Percentiles rank a stretch among this genome's conserved stretches.
Evolutionary conservation across 108 stramenopile genomes (phyloP).

Genomic region (Conticribra guillardii): DNA sequence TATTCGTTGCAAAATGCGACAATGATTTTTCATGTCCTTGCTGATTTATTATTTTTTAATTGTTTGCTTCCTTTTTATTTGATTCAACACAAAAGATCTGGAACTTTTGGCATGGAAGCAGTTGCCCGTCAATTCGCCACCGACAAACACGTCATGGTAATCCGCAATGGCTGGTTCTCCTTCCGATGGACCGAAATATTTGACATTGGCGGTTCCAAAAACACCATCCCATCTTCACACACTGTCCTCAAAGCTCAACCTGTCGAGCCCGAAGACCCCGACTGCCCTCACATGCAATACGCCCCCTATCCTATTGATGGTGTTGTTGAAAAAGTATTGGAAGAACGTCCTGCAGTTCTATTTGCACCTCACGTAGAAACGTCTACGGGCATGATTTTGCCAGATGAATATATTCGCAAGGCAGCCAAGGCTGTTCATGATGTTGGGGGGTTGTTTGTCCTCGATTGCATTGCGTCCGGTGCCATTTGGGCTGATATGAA

Average conservation of each 20-base stretch:
- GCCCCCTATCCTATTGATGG: conserved; percentile 86
- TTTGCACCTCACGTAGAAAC: conserved; percentile 95
- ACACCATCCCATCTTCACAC: conserved; percentile 68
- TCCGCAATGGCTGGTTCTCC: conserved; percentile 93
- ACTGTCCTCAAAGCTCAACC: conserved; percentile 88
- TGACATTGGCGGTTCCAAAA: conserved; percentile 73
- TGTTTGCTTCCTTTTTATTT: neutral
- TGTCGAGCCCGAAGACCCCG: conserved; percentile 36
- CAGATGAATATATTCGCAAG: conserved; percentile 89
- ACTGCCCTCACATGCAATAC: conserved; percentile 66
- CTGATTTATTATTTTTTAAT: no score
- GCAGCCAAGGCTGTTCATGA: conserved; percentile 82
- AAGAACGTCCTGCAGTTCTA: conserved; percentile 84
- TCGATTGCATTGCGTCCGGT: conserved; percentile 93
- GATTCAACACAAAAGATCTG: conserved; percentile 44
- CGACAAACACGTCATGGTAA: conserved; percentile 90
- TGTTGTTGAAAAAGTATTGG: conserved; percentile 76
- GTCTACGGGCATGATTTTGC: conserved; percentile 89
- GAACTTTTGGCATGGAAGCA: conserved; percentile 91
- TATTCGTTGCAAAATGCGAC: no score
- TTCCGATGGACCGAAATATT: conserved; percentile 96
- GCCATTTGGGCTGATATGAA: conserved; percentile 95
- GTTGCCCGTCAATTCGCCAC: conserved; percentile 93
- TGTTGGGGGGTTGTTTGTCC: conserved; percentile 88
- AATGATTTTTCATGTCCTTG: no score